Evolutionary conservation across 2,329 filamentous ascomycete species (phyloP).

Genomic region (Aureobasidium musti): DNA sequence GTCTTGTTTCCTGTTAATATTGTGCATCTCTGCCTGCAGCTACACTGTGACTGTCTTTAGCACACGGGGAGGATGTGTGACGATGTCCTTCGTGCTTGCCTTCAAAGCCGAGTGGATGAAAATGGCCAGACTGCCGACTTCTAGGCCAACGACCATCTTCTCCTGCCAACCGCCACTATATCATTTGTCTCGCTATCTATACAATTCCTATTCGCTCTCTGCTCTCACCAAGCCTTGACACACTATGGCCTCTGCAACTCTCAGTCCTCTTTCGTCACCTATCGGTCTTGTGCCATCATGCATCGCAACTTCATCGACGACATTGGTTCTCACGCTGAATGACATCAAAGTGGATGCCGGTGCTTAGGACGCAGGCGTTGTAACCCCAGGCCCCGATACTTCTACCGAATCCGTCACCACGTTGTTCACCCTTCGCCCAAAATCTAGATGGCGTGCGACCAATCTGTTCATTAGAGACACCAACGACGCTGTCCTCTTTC

Average conservation of each 20-base stretch:
- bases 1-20: too few species aligned
- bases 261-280: neutral
- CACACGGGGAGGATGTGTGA: too few species aligned
- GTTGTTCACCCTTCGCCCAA: neutral
- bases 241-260: neutral
- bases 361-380: neutral
- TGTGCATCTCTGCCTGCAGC: too few species aligned
- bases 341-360: neutral
- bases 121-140: neutral
- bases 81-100: slow-evolving; percentile 1
- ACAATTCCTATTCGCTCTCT: neutral
- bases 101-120: neutral
- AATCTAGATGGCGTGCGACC: neutral
- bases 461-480: neutral
- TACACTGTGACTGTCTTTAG: too few species aligned
- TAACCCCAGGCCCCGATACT: neutral
- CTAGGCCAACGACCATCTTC: neutral
- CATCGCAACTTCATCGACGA: neutral
- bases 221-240: too few species aligned
- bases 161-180: neutral
- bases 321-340: neutral
- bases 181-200: neutral
- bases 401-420: neutral
- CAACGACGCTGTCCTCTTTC: neutral
- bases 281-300: neutral